phyloP scores from a whole-genome alignment of 257 asterid genomes.

The Solanum stenotomum region DNA sequence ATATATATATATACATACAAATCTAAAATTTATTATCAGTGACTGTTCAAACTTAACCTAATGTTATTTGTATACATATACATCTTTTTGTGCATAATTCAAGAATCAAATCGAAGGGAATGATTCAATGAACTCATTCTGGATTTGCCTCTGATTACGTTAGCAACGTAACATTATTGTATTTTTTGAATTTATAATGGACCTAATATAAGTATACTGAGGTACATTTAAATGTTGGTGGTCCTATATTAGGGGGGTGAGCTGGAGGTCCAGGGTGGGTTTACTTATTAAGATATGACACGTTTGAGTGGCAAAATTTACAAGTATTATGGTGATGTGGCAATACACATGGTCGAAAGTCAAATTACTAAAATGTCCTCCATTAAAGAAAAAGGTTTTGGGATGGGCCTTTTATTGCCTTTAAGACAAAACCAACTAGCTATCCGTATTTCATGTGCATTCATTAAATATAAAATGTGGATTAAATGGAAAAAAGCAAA shows the following conservation, averaged over 20 bases:
- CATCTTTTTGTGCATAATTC: too few relatives aligned
- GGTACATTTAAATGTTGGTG: background rate
- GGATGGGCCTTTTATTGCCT: constrained; percentile 14
- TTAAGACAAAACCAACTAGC: constrained; percentile 26
- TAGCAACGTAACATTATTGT: background rate
- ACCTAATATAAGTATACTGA: background rate
- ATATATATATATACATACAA: background rate
- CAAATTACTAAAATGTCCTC: constrained; percentile 17
- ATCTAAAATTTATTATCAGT: background rate
- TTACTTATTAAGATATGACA: background rate
- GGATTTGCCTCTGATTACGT: background rate
- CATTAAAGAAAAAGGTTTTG: background rate
- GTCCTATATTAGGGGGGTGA: background rate
- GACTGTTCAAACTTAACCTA: background rate
- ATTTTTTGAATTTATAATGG: background rate
- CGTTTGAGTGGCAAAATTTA: background rate
- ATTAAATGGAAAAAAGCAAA: constrained; percentile 25
- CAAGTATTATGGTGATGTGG: constrained; percentile 40
- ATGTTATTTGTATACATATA: background rate
- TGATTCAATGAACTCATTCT: background rate
- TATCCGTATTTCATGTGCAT: constrained; percentile 51
- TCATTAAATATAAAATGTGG: constrained; percentile 43
- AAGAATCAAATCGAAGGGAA: background rate
- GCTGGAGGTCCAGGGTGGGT: background rate
- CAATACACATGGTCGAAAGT: constrained; percentile 7